phyloP scores from a whole-genome alignment of 139 green algal genomes.

The Chlamydomonas sp. region DNA sequence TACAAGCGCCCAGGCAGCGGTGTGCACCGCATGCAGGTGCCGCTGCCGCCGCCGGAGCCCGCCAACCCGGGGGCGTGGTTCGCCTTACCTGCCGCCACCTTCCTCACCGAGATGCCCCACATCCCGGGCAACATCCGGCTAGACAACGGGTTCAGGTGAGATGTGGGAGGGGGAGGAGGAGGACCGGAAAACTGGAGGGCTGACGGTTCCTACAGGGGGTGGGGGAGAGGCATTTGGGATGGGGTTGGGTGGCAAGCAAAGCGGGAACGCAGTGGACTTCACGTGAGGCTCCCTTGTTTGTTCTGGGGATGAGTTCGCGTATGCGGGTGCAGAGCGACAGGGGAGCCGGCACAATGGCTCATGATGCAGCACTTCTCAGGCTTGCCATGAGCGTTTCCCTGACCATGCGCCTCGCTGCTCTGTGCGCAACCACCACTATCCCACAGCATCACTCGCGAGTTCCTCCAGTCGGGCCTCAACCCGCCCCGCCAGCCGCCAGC shows the following conservation, averaged over 20 bases:
- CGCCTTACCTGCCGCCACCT: slow-evolving; percentile 23
- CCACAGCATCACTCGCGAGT: slow-evolving; percentile 26
- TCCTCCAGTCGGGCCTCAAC: slow-evolving; percentile 20
- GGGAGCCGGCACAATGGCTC: too few species aligned
- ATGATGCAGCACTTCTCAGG: too few species aligned
- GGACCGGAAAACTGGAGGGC: too few species aligned
- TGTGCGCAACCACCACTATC: neutral
- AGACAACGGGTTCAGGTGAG: slow-evolving; percentile 34
- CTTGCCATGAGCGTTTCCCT: neutral
- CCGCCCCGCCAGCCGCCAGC: neutral
- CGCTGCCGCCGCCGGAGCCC: slow-evolving; percentile 27
- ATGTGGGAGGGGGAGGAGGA: too few species aligned
- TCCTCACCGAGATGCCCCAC: slow-evolving; percentile 1
- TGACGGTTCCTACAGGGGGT: too few species aligned
- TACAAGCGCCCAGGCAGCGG: slow-evolving; percentile 23
- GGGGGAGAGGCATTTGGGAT: too few species aligned
- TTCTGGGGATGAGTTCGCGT: neutral
- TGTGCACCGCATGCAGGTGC: slow-evolving; percentile 12
- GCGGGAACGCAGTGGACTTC: too few species aligned
- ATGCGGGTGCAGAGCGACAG: neutral
- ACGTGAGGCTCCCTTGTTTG: too few species aligned
- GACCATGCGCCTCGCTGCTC: neutral
- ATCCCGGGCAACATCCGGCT: slow-evolving; percentile 15
- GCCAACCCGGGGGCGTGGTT: slow-evolving; percentile 24
- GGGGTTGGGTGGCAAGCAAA: too few species aligned